Evolutionary conservation across 2,329 filamentous ascomycete genomes (phyloP), one percentile per base, ranked within the genome.

Genomic region (Pseudonectria buxi): DNA sequence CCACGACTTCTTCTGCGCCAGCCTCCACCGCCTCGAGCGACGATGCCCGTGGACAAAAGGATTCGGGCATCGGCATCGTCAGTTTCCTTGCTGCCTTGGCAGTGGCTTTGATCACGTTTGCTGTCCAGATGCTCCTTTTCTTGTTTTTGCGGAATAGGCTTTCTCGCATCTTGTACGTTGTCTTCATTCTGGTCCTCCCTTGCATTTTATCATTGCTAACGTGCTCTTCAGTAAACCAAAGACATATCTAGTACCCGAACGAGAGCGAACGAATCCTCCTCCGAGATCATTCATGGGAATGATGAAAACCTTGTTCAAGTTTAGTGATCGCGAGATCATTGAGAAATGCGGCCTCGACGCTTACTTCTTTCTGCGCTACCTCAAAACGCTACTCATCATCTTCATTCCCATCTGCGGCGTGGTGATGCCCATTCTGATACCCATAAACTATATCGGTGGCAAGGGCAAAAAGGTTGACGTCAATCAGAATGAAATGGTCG

Each of bases 331-430:
- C 10, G 86, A 94, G 49, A 78, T 98, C 48, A 94, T 98, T 51
- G 83, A 90, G 35, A 94, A 95, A 61, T 95, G 90, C 49, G 92
- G 92, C 13, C 75, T 98, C 9, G 92, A 98, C 57, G 88, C 90
- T 53, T 98, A 95, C 64, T 95, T 96, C 68, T 98, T 98, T 60
- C 72, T 98, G 1, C 84, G 94, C 43, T 98, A 95, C 54, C 74
- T 78, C 11, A 75, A 75, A 46, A 74, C 55, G 59, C 76, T 96
- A 5, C 74, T 96, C 28, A 81, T 95, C 56, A 94, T 98, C 43
- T 96, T 98, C 57, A 65, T 94, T 26, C 88, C 92, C 2, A 78
- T 95, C 37, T 79, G 84, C 10, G 48, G 77, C 16, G 55, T 95
- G 33, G 81, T 94, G 18, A 69, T 95, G 35, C 92, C 92, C 0